These are phyloP conservation scores for Tylopilus sp. DNA, from an alignment of 768 basidiomycete genomes.

Conservation along the genomic window DNA sequence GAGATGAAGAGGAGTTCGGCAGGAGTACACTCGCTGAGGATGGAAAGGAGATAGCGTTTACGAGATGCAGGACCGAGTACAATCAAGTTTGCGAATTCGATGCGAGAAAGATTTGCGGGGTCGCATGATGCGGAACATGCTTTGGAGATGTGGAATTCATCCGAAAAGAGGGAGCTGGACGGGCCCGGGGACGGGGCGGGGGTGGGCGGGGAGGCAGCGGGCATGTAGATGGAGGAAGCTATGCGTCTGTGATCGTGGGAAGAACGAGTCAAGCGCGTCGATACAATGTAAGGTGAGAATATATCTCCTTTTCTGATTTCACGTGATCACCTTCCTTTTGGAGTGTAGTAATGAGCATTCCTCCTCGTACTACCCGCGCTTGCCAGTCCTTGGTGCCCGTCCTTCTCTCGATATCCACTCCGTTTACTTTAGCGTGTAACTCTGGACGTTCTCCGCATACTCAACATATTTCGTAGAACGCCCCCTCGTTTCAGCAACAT, in stretches of 20 bases:
- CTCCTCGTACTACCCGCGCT: not conserved
- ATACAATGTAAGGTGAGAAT: too few species aligned
- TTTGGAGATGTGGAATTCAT: constrained; percentile 20
- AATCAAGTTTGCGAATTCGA: constrained; percentile 31
- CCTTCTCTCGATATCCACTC: not conserved
- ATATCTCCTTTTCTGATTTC: constrained; percentile 6
- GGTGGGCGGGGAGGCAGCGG: constrained; percentile 55
- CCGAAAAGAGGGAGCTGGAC: constrained; percentile 46
- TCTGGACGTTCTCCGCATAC: constrained; percentile 10
- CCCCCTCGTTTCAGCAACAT: constrained; percentile 14
- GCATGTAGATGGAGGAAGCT: constrained; percentile 47
- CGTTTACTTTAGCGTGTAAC: not conserved
- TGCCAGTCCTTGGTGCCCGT: not conserved
- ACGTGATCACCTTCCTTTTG: constrained; percentile 14
- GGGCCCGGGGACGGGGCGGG: constrained; percentile 59
- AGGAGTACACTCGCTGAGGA: constrained; percentile 53
- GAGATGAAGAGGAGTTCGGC: constrained; percentile 67
- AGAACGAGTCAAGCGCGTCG: too few species aligned
- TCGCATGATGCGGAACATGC: constrained; percentile 14
- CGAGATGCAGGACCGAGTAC: constrained; percentile 40
- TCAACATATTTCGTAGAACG: not conserved
- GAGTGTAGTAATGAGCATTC: too few species aligned
- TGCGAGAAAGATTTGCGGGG: constrained; percentile 26
- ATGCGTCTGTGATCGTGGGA: too few species aligned
- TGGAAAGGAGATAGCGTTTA: constrained; percentile 47